These are phyloP conservation scores for Echinosophora koreensis DNA, from an alignment of 306 rosid genomes.

Conservation along the genomic window DNA sequence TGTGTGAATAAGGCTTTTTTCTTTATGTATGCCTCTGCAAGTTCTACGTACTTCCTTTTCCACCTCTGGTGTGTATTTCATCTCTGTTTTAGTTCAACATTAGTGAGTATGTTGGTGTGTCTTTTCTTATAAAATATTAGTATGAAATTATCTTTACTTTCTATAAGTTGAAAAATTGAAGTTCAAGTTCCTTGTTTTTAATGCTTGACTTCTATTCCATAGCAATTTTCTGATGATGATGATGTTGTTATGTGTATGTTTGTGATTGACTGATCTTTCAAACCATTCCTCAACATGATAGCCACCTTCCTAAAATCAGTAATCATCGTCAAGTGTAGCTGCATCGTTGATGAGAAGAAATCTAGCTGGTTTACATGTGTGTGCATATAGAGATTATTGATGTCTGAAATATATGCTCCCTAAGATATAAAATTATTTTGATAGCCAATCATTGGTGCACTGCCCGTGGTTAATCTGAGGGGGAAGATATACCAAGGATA, in stretches of 20 bases:
- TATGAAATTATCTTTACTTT: slow-evolving; percentile 29
- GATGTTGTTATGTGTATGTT: slow-evolving; percentile 6
- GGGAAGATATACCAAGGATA: slow-evolving; percentile 8
- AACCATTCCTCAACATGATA: slow-evolving; percentile 33
- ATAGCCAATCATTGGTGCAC: background rate
- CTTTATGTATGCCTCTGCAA: slow-evolving; percentile 99
- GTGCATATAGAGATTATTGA: background rate
- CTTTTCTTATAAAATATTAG: background rate
- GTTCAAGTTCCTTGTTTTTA: slow-evolving; percentile 30
- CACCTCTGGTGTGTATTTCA: slow-evolving; percentile 85
- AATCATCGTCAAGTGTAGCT: background rate
- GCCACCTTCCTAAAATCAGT: slow-evolving; percentile 26
- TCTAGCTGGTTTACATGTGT: slow-evolving; percentile 3
- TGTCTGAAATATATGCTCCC: slow-evolving; percentile 33
- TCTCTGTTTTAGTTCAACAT: slow-evolving; percentile 34
- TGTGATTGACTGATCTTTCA: slow-evolving; percentile 27
- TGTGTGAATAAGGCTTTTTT: too few species aligned
- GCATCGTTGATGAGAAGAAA: slow-evolving; percentile 7
- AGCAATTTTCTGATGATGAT: slow-evolving; percentile 8
- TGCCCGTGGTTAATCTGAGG: background rate
- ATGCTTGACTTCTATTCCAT: slow-evolving; percentile 30
- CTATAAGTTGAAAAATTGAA: slow-evolving; percentile 25
- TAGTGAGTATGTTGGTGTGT: slow-evolving; percentile 2
- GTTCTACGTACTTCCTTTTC: slow-evolving; percentile 96
- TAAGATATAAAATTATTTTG: slow-evolving; percentile 5